Conservation (phyloP, 148 eudicot genomes). For the Chenopodium formosanum region DNA sequence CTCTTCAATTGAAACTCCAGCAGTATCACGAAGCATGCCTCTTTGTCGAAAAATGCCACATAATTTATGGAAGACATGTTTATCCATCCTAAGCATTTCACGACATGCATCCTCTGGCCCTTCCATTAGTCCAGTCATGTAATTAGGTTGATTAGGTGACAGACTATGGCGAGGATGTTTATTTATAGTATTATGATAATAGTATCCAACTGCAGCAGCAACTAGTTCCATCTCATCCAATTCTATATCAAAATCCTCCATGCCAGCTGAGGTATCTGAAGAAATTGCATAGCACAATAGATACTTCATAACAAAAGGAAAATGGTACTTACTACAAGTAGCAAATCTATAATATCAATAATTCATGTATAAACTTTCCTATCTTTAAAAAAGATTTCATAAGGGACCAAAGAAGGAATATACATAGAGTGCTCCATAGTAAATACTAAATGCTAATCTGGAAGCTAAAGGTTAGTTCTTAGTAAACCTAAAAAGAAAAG, state of each 20-base stretch:
- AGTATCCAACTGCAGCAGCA: slow-evolving; percentile 79
- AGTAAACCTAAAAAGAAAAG: neutral
- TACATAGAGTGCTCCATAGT: neutral
- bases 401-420: slow-evolving; percentile 1
- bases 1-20: slow-evolving; percentile 75
- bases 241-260: slow-evolving; percentile 68
- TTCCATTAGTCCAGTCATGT: slow-evolving; percentile 51
- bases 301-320: neutral
- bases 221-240: slow-evolving; percentile 74
- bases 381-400: neutral
- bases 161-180: slow-evolving; percentile 44
- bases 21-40: slow-evolving; percentile 66
- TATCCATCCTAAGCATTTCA: slow-evolving; percentile 78
- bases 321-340: slow-evolving; percentile 1
- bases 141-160: slow-evolving; percentile 41
- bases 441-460: neutral
- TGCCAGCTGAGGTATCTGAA: slow-evolving; percentile 37
- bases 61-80: slow-evolving; percentile 58
- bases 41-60: slow-evolving; percentile 50
- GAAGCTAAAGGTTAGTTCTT: slow-evolving; percentile 5
- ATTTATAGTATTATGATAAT: slow-evolving; percentile 44
- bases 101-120: slow-evolving; percentile 61
- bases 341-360: neutral
- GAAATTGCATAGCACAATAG: slow-evolving; percentile 16
- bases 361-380: slow-evolving; percentile 13